These are phyloP conservation scores for Leucosporidium yakuticum DNA, from an alignment of 768 basidiomycete species.

Conservation along the genomic window DNA sequence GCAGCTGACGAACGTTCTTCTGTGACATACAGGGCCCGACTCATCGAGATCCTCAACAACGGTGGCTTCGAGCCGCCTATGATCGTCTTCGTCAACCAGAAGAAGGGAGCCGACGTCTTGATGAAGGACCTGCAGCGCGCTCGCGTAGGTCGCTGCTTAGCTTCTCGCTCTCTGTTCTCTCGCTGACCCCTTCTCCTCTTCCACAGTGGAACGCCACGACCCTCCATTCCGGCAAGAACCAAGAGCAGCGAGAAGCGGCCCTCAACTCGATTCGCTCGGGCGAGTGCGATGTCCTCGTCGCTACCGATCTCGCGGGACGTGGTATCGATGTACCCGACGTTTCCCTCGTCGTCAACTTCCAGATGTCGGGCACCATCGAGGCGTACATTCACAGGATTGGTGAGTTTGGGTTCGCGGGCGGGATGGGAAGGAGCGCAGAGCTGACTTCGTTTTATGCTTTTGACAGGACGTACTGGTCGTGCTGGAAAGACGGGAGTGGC, in stretches of 20 bases:
- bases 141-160: conserved; percentile 55
- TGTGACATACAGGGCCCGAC: conserved; percentile 55
- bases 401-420: conserved; percentile 44
- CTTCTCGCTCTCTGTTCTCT: background rate
- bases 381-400: conserved; percentile 97
- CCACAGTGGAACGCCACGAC: conserved; percentile 80
- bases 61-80: conserved; percentile 79
- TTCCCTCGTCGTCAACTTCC: conserved; percentile 90
- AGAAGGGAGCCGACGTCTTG: conserved; percentile 98
- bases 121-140: conserved; percentile 86
- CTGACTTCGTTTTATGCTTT: background rate
- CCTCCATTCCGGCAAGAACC: conserved; percentile 93
- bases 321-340: conserved; percentile 99
- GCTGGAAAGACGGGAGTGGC: conserved; percentile 90
- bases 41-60: conserved; percentile 89
- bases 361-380: conserved; percentile 95
- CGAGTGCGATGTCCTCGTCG: conserved; percentile 81
- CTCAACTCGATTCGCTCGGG: conserved; percentile 79
- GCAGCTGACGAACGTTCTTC: background rate
- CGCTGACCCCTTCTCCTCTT: conserved; percentile 3
- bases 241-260: conserved; percentile 92
- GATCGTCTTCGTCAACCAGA: conserved; percentile 98
- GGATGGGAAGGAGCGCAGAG: background rate
- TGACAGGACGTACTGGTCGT: conserved; percentile 84
- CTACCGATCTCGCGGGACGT: conserved; percentile 94